phyloP scores from a whole-genome alignment of 2,329 filamentous ascomycete genomes.

The Boeremia exigua region DNA sequence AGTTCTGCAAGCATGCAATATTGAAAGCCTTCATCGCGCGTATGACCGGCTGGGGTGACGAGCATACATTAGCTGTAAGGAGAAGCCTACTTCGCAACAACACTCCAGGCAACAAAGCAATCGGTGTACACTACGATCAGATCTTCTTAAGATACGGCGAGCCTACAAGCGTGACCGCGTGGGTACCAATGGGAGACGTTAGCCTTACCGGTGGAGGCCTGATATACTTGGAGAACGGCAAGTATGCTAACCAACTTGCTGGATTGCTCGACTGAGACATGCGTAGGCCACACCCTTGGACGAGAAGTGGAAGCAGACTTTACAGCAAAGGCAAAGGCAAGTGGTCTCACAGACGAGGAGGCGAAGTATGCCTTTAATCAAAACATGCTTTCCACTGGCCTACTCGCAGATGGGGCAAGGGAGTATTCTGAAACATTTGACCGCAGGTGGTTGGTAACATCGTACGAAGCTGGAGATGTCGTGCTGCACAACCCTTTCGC shows the following conservation, averaged over 20 bases:
- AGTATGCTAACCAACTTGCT: background rate
- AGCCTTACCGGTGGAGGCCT: constrained; percentile 62
- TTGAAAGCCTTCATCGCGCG: constrained; percentile 58
- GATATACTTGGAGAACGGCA: constrained; percentile 63
- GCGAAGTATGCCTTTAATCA: constrained; percentile 54
- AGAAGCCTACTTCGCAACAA: constrained; percentile 64
- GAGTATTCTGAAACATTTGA: constrained; percentile 53
- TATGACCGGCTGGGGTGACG: constrained; percentile 61
- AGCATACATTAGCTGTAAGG: constrained; percentile 54
- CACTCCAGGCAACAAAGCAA: constrained; percentile 62
- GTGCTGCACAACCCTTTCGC: constrained; percentile 47
- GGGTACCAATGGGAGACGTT: constrained; percentile 64
- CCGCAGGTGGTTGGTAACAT: constrained; percentile 58
- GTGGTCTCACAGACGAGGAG: constrained; percentile 61
- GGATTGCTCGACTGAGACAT: background rate
- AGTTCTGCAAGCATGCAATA: constrained; percentile 60
- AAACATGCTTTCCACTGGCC: constrained; percentile 64
- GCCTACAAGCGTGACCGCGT: constrained; percentile 62
- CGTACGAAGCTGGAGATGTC: constrained; percentile 62
- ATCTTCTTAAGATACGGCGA: constrained; percentile 64
- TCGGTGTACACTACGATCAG: constrained; percentile 67
- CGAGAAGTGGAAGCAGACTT: constrained; percentile 60
- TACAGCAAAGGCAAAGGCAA: constrained; percentile 54
- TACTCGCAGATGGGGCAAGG: constrained; percentile 59
- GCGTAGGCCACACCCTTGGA: constrained; percentile 54